Percentiles rank a stretch among this genome's conserved stretches.
These are phyloP conservation scores for Xylaria telfairii DNA, from an alignment of 495 filamentous ascomycete genomes.

Conservation along the genomic window DNA sequence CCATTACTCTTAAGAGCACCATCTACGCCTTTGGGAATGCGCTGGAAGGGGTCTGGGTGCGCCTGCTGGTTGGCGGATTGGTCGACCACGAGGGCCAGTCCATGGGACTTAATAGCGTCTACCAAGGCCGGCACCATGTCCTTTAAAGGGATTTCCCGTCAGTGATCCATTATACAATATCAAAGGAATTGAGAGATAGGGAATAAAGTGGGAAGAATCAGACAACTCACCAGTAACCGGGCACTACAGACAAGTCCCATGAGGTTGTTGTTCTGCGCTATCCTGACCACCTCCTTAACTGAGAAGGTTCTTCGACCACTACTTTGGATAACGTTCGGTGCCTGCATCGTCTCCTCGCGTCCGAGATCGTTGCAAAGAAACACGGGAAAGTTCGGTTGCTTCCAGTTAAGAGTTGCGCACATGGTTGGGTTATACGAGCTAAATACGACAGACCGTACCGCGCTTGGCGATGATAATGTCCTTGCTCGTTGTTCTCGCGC, in stretches of 20 bases:
- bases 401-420: slow-evolving; percentile 96
- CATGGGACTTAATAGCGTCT: slow-evolving; percentile 91
- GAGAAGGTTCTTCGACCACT: slow-evolving; percentile 76
- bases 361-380: slow-evolving; percentile 94
- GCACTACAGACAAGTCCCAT: slow-evolving; percentile 95
- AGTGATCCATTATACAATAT: slow-evolving; percentile 19
- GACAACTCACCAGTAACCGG: slow-evolving; percentile 73
- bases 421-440: slow-evolving; percentile 87
- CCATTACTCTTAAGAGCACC: slow-evolving; percentile 85
- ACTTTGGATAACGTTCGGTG: slow-evolving; percentile 55
- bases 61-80: slow-evolving; percentile 61
- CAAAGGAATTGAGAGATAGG: slow-evolving; percentile 7
- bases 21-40: slow-evolving; percentile 73
- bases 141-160: slow-evolving; percentile 51
- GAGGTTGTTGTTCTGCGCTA: slow-evolving; percentile 94
- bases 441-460: slow-evolving; percentile 86
- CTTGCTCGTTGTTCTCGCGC: slow-evolving; percentile 73
- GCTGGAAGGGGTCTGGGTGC: slow-evolving; percentile 51
- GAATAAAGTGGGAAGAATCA: neutral
- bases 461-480: slow-evolving; percentile 59
- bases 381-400: slow-evolving; percentile 97
- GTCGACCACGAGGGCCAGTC: slow-evolving; percentile 90
- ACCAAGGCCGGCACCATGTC: slow-evolving; percentile 91
- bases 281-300: slow-evolving; percentile 92
- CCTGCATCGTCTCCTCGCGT: slow-evolving; percentile 50